These are phyloP conservation scores for Carex myosuroides DNA, from an alignment of 176 grass and related monocot species.

Conservation along the genomic window DNA sequence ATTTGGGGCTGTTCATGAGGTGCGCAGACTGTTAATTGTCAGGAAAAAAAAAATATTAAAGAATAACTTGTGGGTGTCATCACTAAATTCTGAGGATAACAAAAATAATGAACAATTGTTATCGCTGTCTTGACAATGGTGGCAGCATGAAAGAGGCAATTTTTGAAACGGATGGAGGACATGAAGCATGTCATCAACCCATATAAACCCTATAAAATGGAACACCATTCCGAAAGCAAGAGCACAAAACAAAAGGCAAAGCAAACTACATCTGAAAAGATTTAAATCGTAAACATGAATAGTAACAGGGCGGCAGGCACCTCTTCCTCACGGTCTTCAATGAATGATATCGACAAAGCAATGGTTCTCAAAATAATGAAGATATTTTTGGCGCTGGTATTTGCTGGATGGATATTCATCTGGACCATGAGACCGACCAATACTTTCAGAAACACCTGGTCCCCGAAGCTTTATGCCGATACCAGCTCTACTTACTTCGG, in stretches of 20 bases:
- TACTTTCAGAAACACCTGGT: conserved; percentile 30
- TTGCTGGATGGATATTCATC: conserved; percentile 39
- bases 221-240: neutral
- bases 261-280: neutral
- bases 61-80: neutral
- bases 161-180: conserved; percentile 1
- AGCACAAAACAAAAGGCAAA: neutral
- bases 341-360: neutral
- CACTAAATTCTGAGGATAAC: neutral
- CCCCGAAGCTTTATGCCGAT: conserved; percentile 20
- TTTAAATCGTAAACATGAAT: neutral
- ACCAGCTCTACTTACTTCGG: conserved; percentile 51
- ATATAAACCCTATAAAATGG: conserved; percentile 18
- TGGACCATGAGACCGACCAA: conserved; percentile 42
- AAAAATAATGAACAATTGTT: neutral
- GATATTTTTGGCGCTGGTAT: conserved; percentile 21
- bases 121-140: neutral
- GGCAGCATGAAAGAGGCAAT: conserved; percentile 8
- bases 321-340: neutral
- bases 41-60: neutral
- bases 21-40: neutral
- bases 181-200: conserved; percentile 24
- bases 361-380: conserved; percentile 7
- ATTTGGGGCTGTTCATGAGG: neutral
- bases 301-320: neutral